phyloP scores from a whole-genome alignment of 495 filamentous ascomycete species.

The Podospora sp. region DNA sequence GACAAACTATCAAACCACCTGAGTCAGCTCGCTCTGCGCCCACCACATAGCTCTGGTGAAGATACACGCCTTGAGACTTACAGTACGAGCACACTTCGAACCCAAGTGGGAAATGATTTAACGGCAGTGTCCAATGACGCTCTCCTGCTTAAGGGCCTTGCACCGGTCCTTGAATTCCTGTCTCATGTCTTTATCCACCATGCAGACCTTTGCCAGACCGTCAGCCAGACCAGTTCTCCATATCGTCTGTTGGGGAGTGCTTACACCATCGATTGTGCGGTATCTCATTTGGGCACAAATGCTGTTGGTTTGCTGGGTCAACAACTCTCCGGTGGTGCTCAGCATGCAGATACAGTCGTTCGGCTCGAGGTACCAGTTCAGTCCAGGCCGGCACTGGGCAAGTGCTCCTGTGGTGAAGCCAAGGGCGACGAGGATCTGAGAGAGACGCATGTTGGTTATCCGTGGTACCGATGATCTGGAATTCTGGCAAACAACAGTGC shows the following conservation, averaged over 20 bases:
- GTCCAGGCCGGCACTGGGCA: constrained; percentile 17
- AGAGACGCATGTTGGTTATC: constrained; percentile 24
- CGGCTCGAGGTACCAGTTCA: constrained; percentile 34
- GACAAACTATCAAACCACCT: too few relatives aligned
- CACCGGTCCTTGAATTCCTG: constrained; percentile 40
- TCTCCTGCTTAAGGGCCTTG: constrained; percentile 38
- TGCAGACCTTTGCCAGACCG: constrained; percentile 29
- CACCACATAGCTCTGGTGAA: too few relatives aligned
- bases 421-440: constrained; percentile 18
- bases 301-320: constrained; percentile 26
- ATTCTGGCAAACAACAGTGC: neutral
- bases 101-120: constrained; percentile 10
- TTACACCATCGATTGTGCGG: constrained; percentile 30
- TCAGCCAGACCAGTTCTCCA: neutral
- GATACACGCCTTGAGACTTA: neutral
- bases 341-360: constrained; percentile 43
- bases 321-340: constrained; percentile 29
- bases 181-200: constrained; percentile 29
- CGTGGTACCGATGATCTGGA: neutral
- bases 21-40: too few relatives aligned
- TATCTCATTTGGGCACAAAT: constrained; percentile 32
- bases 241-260: neutral
- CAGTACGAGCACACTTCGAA: neutral
- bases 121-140: constrained; percentile 40
- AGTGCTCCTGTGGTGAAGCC: constrained; percentile 20